Conservation (phyloP, 2,329 filamentous ascomycete genomes). For the Verticillium dahliae region DNA sequence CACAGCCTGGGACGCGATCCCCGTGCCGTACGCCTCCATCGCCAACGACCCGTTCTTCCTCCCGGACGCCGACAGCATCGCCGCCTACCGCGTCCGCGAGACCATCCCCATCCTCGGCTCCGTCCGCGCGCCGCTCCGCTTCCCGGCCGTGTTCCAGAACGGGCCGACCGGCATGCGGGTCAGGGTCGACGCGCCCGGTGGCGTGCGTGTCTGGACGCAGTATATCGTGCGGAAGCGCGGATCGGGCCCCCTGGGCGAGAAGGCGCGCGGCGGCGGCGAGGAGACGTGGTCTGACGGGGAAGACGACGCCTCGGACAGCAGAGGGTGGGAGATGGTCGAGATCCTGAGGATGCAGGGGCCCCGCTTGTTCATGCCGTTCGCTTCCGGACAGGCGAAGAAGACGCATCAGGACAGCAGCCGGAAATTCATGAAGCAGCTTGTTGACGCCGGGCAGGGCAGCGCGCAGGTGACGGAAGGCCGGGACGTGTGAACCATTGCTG, state of each 20-base stretch:
- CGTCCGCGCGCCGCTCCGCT: slow-evolving; percentile 28
- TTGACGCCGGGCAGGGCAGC: neutral
- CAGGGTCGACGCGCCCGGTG: slow-evolving; percentile 33
- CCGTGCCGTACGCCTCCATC: slow-evolving; percentile 23
- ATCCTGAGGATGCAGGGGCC: slow-evolving; percentile 24
- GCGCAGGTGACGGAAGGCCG: neutral
- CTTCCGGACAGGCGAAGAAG: slow-evolving; percentile 19
- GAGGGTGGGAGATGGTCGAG: slow-evolving; percentile 25
- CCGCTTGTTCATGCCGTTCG: slow-evolving; percentile 27
- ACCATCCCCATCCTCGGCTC: slow-evolving; percentile 29
- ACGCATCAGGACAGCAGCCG: slow-evolving; percentile 22
- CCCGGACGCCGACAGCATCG: slow-evolving; percentile 23
- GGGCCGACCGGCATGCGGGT: slow-evolving; percentile 33
- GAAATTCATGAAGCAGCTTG: slow-evolving; percentile 22
- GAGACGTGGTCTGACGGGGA: slow-evolving; percentile 7
- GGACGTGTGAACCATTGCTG: too few species aligned
- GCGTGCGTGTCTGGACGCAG: slow-evolving; percentile 34
- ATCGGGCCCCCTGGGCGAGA: slow-evolving; percentile 3
- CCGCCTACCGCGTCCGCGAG: slow-evolving; percentile 23
- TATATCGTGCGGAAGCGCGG: slow-evolving; percentile 17
- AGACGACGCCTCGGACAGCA: slow-evolving; percentile 10
- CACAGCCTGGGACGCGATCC: slow-evolving; percentile 25
- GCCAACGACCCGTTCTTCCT: slow-evolving; percentile 35
- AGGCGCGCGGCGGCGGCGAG: slow-evolving; percentile 1
- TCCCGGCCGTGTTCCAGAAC: slow-evolving; percentile 37